Percentiles rank a stretch among this genome's conserved stretches.
These are phyloP conservation scores for Pelargonium citronellum DNA, from an alignment of 441 rosid species.

Conservation along the genomic window DNA sequence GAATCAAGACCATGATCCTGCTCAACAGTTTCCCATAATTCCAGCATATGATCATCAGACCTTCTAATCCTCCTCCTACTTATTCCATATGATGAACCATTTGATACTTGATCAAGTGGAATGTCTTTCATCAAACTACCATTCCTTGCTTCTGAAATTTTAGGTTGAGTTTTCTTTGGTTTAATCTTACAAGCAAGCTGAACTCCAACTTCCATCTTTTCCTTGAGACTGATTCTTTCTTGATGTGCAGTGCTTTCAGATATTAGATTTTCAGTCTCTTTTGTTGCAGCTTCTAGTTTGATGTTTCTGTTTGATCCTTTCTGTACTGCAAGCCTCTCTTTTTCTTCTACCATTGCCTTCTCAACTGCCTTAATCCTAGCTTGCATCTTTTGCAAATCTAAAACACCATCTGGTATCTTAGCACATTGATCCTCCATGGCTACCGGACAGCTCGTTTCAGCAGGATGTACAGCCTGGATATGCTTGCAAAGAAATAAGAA, in stretches of 20 bases:
- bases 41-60: conserved; percentile 46
- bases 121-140: conserved; percentile 74
- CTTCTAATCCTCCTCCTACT: conserved; percentile 33
- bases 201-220: conserved; percentile 31
- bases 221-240: conserved; percentile 24
- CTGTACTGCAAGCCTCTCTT: conserved; percentile 33
- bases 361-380: conserved; percentile 58
- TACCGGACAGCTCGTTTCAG: conserved; percentile 25
- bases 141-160: conserved; percentile 32
- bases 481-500: conserved; percentile 8
- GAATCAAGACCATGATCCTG: conserved; percentile 28
- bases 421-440: conserved; percentile 18
- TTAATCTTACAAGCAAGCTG: conserved; percentile 30
- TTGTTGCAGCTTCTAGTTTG: conserved; percentile 23
- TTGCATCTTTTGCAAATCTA: conserved; percentile 61
- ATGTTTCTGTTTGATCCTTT: conserved; percentile 28
- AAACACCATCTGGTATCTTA: conserved; percentile 38
- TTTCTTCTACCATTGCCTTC: conserved; percentile 52
- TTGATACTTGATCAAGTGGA: conserved; percentile 74
- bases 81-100: conserved; percentile 42
- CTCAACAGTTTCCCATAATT: conserved; percentile 51
- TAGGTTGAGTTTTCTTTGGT: conserved; percentile 32
- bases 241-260: conserved; percentile 11
- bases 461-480: conserved; percentile 32
- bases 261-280: conserved; percentile 19